These are phyloP conservation scores for Diaporthe longicolla DNA, from an alignment of 2,329 filamentous ascomycete genomes.

Conservation along the genomic window DNA sequence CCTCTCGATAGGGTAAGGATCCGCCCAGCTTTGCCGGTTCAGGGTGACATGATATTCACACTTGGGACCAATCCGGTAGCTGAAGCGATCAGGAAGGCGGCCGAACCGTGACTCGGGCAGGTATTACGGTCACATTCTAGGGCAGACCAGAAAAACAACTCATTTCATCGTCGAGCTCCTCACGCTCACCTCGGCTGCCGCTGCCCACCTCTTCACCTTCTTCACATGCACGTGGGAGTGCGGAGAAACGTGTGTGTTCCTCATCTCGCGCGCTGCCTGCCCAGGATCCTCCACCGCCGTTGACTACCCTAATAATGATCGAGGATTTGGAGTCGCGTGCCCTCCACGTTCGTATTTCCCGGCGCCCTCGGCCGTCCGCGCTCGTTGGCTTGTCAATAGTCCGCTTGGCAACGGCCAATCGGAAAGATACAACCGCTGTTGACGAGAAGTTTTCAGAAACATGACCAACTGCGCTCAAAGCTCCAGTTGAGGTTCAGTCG, in stretches of 20 bases:
- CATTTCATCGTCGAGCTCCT: conserved; percentile 1
- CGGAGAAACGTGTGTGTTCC: not conserved
- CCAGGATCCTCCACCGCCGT: not conserved
- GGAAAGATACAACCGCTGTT: not conserved
- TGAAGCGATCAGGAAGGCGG: conserved; percentile 19
- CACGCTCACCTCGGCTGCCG: conserved; percentile 22
- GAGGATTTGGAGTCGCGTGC: conserved; percentile 27
- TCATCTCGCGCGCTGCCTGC: not conserved
- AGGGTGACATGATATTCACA: conserved; percentile 17
- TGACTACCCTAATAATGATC: not conserved
- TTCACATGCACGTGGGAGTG: conserved; percentile 28
- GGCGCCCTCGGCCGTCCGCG: conserved; percentile 19
- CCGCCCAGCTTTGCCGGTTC: conserved; percentile 2
- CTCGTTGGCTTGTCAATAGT: conserved; percentile 13
- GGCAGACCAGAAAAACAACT: conserved; percentile 6
- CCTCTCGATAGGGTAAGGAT: conserved; percentile 15
- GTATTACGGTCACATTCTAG: conserved; percentile 13
- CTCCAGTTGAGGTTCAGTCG: not conserved
- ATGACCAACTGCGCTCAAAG: not conserved
- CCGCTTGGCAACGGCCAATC: conserved; percentile 19
- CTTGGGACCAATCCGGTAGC: conserved; percentile 33
- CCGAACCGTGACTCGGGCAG: conserved; percentile 31
- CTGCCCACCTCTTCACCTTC: not conserved
- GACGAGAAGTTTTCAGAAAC: conserved; percentile 7
- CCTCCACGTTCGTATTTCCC: conserved; percentile 4